Evolutionary conservation across 306 rosid species (phyloP).

Genomic region (Cucurbita pepo): DNA sequence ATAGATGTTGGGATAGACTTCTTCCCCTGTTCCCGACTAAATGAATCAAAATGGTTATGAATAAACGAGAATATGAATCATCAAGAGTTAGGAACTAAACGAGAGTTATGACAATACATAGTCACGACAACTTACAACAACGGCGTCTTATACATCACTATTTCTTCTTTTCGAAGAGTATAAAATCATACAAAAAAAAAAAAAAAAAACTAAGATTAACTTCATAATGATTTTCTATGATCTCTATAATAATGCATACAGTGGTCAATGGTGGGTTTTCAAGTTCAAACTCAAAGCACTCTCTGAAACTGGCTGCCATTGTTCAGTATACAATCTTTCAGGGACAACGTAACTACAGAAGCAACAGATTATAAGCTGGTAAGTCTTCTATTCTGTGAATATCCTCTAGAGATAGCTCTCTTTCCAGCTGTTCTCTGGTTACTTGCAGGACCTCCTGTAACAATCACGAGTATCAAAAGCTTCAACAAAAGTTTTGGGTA

Average conservation of each 20-base stretch:
- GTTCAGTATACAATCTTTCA: background rate
- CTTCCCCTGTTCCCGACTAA: no score
- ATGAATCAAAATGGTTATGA: no score
- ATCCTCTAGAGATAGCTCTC: slow-evolving; percentile 80
- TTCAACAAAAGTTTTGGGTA: background rate
- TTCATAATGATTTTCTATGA: background rate
- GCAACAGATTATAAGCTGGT: slow-evolving; percentile 78
- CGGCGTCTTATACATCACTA: no score
- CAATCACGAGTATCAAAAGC: slow-evolving; percentile 5
- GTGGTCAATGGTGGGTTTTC: background rate
- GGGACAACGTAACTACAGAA: slow-evolving; percentile 20
- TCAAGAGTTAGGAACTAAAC: no score
- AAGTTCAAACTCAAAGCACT: background rate
- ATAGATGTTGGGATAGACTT: no score
- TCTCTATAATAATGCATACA: background rate
- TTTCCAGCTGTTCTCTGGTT: slow-evolving; percentile 68
- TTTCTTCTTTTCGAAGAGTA: no score
- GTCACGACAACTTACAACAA: no score
- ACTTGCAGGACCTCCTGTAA: slow-evolving; percentile 71
- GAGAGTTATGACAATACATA: no score
- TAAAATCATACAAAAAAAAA: no score
- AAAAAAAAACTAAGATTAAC: no score
- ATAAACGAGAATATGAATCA: no score
- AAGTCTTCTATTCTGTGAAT: slow-evolving; percentile 53
- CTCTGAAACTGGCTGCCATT: background rate